Conservation (phyloP, 2,329 filamentous ascomycete species). For the Colletotrichum tofieldiae region DNA sequence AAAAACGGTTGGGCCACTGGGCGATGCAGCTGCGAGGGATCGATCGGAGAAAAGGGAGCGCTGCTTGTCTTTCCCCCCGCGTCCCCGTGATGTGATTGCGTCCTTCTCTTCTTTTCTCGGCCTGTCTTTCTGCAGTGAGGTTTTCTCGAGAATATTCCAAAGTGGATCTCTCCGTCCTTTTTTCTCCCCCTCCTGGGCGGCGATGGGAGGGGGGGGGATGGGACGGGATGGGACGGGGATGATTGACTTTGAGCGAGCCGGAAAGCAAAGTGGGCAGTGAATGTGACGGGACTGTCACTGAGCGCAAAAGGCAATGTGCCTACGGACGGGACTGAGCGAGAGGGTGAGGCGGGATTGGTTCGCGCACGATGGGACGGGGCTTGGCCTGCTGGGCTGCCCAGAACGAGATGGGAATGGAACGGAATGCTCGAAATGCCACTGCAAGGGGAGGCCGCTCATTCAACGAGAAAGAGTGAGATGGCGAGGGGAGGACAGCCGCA, state of each 20-base stretch:
- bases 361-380: background rate
- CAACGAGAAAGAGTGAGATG: background rate
- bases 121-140: constrained; percentile 5
- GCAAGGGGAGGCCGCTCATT: background rate
- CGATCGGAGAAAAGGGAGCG: constrained; percentile 25
- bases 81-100: constrained; percentile 22
- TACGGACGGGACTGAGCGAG: background rate
- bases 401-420: constrained; percentile 1
- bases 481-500: background rate
- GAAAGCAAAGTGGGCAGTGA: constrained; percentile 3
- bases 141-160: constrained; percentile 41
- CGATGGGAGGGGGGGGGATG: constrained; percentile 17
- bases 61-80: background rate
- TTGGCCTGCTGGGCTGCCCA: background rate
- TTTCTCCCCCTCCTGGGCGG: background rate
- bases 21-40: constrained; percentile 34
- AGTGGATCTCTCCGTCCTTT: constrained; percentile 20
- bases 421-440: constrained; percentile 3
- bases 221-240: background rate
- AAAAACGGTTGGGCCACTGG: constrained; percentile 1
- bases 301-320: constrained; percentile 6
- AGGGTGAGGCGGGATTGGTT: constrained; percentile 8
- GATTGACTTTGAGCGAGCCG: constrained; percentile 1
- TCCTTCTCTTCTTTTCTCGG: background rate
- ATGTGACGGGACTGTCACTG: constrained; percentile 17